Evolutionary conservation across 306 rosid genomes (phyloP), one percentile per base, ranked within the genome.

Genomic region (Dalbergia oliveri): DNA sequence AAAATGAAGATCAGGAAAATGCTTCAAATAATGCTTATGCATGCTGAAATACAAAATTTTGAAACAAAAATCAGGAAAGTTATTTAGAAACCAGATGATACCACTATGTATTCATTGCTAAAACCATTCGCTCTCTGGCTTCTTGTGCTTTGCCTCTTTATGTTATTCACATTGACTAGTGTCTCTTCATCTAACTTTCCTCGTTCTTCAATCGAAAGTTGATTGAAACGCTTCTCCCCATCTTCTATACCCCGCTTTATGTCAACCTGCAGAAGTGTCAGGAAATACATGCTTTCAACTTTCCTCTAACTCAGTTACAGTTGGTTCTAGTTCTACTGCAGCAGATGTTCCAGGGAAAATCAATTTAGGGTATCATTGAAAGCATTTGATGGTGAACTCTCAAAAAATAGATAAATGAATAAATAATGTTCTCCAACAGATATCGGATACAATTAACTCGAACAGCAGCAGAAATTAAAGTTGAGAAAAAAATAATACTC

Each of bases 121-220:
- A 95, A 95, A 67, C 99, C 98, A 84, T 79, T 91, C 19, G 94
- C 79, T 83, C 94, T 90, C 76, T 82, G 89, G 85, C 88, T 90
- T 72, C 90, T 76, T 33, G 97, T 82, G 84, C 97, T 92, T 86
- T 89, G 92, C 88, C 84, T 91, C 88, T 88, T 91, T 66, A 95
- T 84, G 82, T 84, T 95, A 84, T 93, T 95, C 47, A 95, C 99
- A 79, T 95, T 95, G 79, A 95, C 92, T 26, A 95, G 91, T 2
- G 99, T 95, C 85, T 95, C 99, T 80, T 95, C 99, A 76, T 95
- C 98, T 81, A 95, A 95, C 79, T 95, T 95, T 15, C 98, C 99
- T n/a, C 98, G 88, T 72, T 95, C 99, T 86, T 95, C 99, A 69
- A 95, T 95, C 62, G 99, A 95, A 88, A 93, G 92, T 87, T 91